Conservation (phyloP, 176 grass and related monocot species). For the Oryza glaberrima region DNA sequence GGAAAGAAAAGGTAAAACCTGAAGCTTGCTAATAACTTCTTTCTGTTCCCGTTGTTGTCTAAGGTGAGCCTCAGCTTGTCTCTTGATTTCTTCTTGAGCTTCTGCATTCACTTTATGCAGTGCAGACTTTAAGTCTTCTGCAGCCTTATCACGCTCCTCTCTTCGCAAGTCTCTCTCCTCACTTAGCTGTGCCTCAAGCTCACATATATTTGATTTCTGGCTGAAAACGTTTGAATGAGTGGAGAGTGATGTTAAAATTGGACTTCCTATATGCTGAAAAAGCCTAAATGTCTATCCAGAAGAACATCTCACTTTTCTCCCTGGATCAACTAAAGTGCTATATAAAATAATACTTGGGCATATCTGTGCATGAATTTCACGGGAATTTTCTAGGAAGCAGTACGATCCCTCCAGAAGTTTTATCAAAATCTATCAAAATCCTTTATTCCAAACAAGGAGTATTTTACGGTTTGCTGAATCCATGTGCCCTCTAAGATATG, state of each 20-base stretch:
- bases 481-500: background rate
- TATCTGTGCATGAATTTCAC: background rate
- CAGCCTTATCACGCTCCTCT: conserved; percentile 88
- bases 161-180: conserved; percentile 90
- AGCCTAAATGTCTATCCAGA: background rate
- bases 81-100: conserved; percentile 80
- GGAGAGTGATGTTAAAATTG: background rate
- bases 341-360: background rate
- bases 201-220: conserved; percentile 83
- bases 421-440: conserved; percentile 23
- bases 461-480: conserved; percentile 10
- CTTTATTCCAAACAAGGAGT: background rate
- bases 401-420: background rate
- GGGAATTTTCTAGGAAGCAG: background rate
- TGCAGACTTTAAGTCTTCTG: conserved; percentile 80
- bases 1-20: conserved; percentile 55
- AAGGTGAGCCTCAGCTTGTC: conserved; percentile 61
- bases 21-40: conserved; percentile 93
- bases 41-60: conserved; percentile 84
- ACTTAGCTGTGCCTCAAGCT: conserved; percentile 77
- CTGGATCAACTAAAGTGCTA: conserved; percentile 5
- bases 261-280: background rate
- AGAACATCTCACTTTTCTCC: background rate
- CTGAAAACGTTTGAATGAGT: conserved; percentile 59
- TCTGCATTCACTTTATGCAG: conserved; percentile 70